Evolutionary conservation across 805 yeast species (phyloP).

Genomic region (Monosporozyma servazzii): DNA sequence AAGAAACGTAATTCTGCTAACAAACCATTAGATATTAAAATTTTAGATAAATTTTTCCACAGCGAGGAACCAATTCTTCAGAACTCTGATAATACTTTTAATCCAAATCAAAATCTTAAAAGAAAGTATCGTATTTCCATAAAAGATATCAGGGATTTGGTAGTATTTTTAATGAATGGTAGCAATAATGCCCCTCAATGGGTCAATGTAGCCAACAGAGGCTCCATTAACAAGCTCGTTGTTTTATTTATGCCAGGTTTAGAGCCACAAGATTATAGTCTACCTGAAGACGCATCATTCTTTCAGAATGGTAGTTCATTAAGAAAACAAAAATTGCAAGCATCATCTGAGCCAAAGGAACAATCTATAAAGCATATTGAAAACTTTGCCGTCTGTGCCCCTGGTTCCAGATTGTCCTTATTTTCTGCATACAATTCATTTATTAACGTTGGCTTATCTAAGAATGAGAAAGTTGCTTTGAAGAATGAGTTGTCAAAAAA

Average conservation of each 20-base stretch:
- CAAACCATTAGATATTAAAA: slow-evolving; percentile 29
- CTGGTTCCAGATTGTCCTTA: slow-evolving; percentile 54
- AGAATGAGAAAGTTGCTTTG: slow-evolving; percentile 42
- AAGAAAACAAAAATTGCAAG: slow-evolving; percentile 4
- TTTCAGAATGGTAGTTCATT: slow-evolving; percentile 2
- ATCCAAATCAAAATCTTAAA: neutral
- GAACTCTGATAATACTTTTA: neutral
- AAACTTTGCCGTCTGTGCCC: slow-evolving; percentile 45
- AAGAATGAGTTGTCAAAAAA: slow-evolving; percentile 22
- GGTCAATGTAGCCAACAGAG: slow-evolving; percentile 41
- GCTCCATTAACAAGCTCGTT: slow-evolving; percentile 44
- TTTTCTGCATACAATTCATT: slow-evolving; percentile 49
- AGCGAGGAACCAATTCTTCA: neutral
- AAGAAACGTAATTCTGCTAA: slow-evolving; percentile 23
- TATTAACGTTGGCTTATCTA: slow-evolving; percentile 46
- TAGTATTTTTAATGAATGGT: slow-evolving; percentile 35
- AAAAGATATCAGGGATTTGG: slow-evolving; percentile 39
- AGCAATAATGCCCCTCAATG: slow-evolving; percentile 38
- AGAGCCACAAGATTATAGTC: slow-evolving; percentile 34
- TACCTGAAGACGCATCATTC: slow-evolving; percentile 13
- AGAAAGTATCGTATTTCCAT: slow-evolving; percentile 25
- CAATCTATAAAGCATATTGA: slow-evolving; percentile 6
- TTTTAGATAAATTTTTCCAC: slow-evolving; percentile 20
- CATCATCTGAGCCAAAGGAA: slow-evolving; percentile 1
- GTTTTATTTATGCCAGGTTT: slow-evolving; percentile 61